Evolutionary conservation across 352 stramenopile species (phyloP).

Genomic region (Phytophthora cactorum): DNA sequence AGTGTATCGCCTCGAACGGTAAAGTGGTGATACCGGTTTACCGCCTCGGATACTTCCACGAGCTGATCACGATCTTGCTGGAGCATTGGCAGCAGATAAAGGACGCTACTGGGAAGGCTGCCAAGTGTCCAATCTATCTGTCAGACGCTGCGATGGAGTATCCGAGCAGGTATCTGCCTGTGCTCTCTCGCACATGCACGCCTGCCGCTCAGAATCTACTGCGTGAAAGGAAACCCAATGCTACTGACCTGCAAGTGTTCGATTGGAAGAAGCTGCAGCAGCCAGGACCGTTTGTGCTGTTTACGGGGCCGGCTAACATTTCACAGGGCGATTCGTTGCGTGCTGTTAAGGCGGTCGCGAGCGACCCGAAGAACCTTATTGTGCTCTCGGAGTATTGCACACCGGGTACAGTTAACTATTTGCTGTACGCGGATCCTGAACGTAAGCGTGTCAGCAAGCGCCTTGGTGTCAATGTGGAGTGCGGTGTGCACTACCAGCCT

Average conservation of each 20-base stretch:
- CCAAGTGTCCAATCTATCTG: conserved; percentile 67
- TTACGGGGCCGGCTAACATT: conserved; percentile 81
- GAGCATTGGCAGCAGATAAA: conserved; percentile 78
- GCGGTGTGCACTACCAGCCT: conserved; percentile 86
- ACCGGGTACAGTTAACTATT: conserved; percentile 82
- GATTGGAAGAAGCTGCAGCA: conserved; percentile 77
- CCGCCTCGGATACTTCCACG: conserved; percentile 81
- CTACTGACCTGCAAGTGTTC: conserved; percentile 52
- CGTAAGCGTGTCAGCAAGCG: conserved; percentile 75
- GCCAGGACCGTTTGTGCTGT: conserved; percentile 75
- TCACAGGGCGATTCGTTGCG: conserved; percentile 71
- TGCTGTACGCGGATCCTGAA: conserved; percentile 78
- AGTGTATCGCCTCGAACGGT: conserved; percentile 73
- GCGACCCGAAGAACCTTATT: conserved; percentile 82
- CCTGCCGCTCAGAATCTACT: conserved; percentile 44
- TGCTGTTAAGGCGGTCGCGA: conserved; percentile 66
- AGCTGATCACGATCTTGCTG: conserved; percentile 73
- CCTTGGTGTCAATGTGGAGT: conserved; percentile 70
- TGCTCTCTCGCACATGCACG: conserved; percentile 72
- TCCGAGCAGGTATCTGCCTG: conserved; percentile 58
- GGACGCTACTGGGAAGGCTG: conserved; percentile 25
- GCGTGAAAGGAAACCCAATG: conserved; percentile 25
- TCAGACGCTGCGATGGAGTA: conserved; percentile 69
- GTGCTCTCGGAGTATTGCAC: conserved; percentile 87
- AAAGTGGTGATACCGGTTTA: conserved; percentile 89